Evolutionary conservation across 257 asterid genomes (phyloP).

Genomic region (Lithospermum erythrorhizon): DNA sequence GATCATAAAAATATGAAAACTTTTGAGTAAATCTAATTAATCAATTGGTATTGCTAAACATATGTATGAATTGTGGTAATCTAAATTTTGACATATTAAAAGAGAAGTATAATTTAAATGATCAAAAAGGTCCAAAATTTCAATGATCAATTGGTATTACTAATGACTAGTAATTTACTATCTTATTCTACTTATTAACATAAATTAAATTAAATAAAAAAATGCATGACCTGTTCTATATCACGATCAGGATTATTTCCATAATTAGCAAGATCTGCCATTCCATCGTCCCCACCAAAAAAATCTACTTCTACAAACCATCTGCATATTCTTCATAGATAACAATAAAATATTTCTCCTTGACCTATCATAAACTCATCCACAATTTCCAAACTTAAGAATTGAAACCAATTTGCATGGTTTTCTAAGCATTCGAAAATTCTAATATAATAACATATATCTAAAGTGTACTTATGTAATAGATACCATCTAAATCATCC

Average conservation of each 20-base stretch:
- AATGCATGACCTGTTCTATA: conserved; percentile 45
- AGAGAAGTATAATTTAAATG: no score
- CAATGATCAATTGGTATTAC: no score
- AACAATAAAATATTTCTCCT: conserved; percentile 26
- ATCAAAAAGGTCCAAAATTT: no score
- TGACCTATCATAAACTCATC: conserved; percentile 54
- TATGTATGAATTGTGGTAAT: no score
- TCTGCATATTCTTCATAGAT: conserved; percentile 58
- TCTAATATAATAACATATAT: not conserved
- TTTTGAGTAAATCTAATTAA: no score
- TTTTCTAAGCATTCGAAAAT: conserved; percentile 7
- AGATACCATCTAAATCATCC: conserved; percentile 9
- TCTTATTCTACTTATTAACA: not conserved
- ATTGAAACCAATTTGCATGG: conserved; percentile 5
- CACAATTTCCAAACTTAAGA: conserved; percentile 3
- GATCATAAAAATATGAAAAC: no score
- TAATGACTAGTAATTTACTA: not conserved
- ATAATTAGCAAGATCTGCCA: conserved; percentile 96
- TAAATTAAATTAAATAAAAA: not conserved
- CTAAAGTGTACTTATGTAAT: conserved; percentile 1
- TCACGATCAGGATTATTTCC: conserved; percentile 48
- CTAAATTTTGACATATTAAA: no score
- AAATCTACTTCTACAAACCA: conserved; percentile 40
- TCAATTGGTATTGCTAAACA: no score
- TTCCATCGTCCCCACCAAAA: conserved; percentile 74